phyloP scores from a whole-genome alignment of 1,139 yeast species.

The Candida neerlandica region DNA sequence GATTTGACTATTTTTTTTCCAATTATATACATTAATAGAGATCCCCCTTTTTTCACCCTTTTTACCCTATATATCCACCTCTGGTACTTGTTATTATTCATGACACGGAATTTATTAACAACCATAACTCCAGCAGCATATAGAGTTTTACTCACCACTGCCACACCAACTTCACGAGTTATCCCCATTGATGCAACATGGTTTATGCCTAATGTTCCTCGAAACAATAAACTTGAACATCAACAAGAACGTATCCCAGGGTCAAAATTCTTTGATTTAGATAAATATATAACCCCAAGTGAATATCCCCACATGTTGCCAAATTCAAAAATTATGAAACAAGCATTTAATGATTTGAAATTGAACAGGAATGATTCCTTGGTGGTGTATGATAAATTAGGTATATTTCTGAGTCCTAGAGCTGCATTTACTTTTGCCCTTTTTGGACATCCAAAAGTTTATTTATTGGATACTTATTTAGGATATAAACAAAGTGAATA shows the following conservation, averaged over 20 bases:
- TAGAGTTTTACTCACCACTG: constrained; percentile 11
- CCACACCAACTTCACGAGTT: constrained; percentile 34
- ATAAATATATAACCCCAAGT: constrained; percentile 56
- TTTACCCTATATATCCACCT: too few relatives aligned
- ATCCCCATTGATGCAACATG: constrained; percentile 87
- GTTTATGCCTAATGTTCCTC: constrained; percentile 80
- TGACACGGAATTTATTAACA: constrained; percentile 4
- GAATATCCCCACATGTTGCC: constrained; percentile 93
- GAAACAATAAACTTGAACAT: constrained; percentile 61
- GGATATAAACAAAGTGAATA: constrained; percentile 40
- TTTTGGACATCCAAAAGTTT: constrained; percentile 72
- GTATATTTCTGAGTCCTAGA: constrained; percentile 86
- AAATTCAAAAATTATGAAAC: constrained; percentile 51
- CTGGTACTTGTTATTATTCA: not conserved
- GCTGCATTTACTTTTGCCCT: constrained; percentile 86
- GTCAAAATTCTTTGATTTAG: constrained; percentile 81
- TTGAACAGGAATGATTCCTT: constrained; percentile 54
- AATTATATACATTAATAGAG: too few relatives aligned
- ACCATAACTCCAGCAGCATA: constrained; percentile 7
- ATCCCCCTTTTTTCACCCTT: too few relatives aligned
- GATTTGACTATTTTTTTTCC: too few relatives aligned
- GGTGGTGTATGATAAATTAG: constrained; percentile 84
- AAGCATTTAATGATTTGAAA: constrained; percentile 52
- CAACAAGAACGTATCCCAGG: constrained; percentile 61
- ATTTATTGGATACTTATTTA: constrained; percentile 69